Evolutionary conservation across 2,329 filamentous ascomycete species (phyloP).

Genomic region (Colletotrichum spaethianum): DNA sequence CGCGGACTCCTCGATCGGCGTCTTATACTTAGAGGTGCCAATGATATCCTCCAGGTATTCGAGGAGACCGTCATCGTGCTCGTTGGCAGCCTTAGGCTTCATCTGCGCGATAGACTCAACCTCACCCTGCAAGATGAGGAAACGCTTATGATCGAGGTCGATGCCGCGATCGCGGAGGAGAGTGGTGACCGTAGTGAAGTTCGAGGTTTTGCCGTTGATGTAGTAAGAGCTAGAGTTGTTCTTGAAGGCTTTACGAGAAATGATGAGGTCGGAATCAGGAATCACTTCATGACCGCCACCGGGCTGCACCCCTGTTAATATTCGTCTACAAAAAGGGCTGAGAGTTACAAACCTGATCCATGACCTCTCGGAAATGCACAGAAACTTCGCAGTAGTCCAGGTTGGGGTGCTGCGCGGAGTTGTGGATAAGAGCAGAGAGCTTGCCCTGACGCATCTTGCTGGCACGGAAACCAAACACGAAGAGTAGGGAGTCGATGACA

Average conservation of each 20-base stretch:
- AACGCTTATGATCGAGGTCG: constrained; percentile 97
- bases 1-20: constrained; percentile 94
- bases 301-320: constrained; percentile 63
- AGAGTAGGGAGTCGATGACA: constrained; percentile 96
- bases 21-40: constrained; percentile 98
- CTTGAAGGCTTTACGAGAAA: constrained; percentile 94
- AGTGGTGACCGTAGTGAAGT: constrained; percentile 91
- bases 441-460: constrained; percentile 99
- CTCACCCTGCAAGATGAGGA: constrained; percentile 96
- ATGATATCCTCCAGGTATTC: constrained; percentile 99
- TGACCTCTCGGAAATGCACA: constrained; percentile 95
- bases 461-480: constrained; percentile 98
- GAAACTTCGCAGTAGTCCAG: constrained; percentile 95
- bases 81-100: constrained; percentile 95
- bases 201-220: constrained; percentile 90
- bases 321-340: neutral
- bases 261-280: constrained; percentile 86
- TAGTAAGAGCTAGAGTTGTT: constrained; percentile 99
- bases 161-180: constrained; percentile 90
- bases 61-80: constrained; percentile 95
- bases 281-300: constrained; percentile 80
- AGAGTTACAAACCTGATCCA: constrained; percentile 76
- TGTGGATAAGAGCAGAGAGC: constrained; percentile 97
- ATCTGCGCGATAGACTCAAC: constrained; percentile 99
- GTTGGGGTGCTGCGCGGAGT: constrained; percentile 89